phyloP scores from a whole-genome alignment of 2,329 filamentous ascomycete genomes.

The Colletotrichum sp. region DNA sequence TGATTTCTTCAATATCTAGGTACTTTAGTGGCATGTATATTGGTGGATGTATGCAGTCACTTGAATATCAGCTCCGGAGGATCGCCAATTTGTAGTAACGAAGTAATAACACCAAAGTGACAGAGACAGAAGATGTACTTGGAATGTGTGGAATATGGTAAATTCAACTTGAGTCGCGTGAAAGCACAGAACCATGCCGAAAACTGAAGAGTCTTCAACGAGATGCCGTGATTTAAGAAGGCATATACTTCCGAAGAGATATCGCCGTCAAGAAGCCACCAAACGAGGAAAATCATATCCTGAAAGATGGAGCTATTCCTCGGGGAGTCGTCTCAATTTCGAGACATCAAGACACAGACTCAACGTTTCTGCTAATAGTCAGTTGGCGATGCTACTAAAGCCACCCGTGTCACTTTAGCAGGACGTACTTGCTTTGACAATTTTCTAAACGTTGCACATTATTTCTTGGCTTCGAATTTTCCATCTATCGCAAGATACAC shows the following conservation, averaged over 20 bases:
- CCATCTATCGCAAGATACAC: neutral
- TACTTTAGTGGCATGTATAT: neutral
- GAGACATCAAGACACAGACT: neutral
- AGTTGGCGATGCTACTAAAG: neutral
- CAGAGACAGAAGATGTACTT: neutral
- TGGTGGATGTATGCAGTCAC: neutral
- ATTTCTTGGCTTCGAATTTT: neutral
- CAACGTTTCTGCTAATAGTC: neutral
- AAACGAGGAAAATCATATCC: neutral
- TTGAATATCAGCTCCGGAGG: neutral
- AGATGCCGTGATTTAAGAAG: neutral
- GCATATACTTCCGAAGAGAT: neutral
- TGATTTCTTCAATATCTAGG: neutral
- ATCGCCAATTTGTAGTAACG: neutral
- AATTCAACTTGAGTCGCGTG: neutral
- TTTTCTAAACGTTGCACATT: neutral
- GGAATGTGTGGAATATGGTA: neutral
- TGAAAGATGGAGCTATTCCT: neutral
- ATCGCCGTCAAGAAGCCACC: neutral
- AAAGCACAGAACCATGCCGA: neutral
- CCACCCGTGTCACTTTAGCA: neutral
- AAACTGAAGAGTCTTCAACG: neutral
- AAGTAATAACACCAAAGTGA: neutral
- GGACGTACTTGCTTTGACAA: neutral
- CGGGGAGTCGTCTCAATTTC: neutral